Evolutionary conservation across 306 rosid species (phyloP).

Genomic region (Cicer yamashitae): DNA sequence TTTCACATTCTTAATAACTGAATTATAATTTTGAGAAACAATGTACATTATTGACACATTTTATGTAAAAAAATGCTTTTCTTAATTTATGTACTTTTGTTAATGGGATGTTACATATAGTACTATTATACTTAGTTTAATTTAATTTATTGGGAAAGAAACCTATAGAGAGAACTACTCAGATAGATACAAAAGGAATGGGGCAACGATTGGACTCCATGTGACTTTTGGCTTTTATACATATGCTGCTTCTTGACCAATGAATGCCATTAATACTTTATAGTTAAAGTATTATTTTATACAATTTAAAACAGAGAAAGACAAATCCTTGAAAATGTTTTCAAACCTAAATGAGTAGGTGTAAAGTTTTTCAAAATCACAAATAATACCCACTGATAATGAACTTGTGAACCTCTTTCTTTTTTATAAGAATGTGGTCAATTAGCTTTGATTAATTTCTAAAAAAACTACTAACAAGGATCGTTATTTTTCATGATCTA

Average conservation of each 20-base stretch:
- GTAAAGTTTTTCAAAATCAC: no score
- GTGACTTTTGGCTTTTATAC: slow-evolving; percentile 54
- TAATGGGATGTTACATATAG: no score
- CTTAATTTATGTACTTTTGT: no score
- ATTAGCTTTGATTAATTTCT: no score
- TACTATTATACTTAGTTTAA: no score
- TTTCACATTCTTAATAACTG: no score
- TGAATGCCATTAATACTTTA: background rate
- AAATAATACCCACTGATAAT: background rate
- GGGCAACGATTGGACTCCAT: slow-evolving; percentile 61
- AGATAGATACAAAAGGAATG: slow-evolving; percentile 44
- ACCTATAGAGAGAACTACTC: slow-evolving; percentile 41
- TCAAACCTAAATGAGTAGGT: slow-evolving; percentile 22
- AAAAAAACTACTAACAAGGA: no score
- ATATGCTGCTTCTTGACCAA: slow-evolving; percentile 54
- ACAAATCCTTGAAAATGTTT: slow-evolving; percentile 11
- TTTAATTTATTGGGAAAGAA: slow-evolving; percentile 20
- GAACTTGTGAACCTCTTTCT: background rate
- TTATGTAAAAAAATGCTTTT: no score
- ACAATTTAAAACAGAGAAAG: background rate
- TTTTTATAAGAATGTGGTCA: no score
- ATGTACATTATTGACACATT: no score
- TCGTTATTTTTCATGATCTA: no score
- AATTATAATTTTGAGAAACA: no score
- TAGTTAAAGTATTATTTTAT: background rate